phyloP scores from a whole-genome alignment of 2,329 filamentous ascomycete species.

The Scytalidium sp. region DNA sequence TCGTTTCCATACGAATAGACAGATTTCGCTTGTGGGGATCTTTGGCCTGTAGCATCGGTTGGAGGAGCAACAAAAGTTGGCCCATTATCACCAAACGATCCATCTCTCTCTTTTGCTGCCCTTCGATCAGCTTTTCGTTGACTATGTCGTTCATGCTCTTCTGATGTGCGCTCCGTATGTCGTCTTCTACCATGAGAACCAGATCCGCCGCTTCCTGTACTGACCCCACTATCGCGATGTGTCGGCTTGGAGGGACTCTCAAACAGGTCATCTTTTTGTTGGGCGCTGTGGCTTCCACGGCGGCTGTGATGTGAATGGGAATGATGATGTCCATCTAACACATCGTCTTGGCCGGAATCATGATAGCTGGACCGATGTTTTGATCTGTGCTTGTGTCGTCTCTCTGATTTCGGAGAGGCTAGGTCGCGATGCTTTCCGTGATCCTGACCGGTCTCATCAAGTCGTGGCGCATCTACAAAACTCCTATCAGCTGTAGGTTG shows the following conservation, averaged over 20 bases:
- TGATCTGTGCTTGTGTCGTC: conserved; percentile 4
- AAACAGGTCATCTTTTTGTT: conserved; percentile 9
- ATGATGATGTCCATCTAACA: conserved; percentile 8
- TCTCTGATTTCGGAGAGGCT: conserved; percentile 4
- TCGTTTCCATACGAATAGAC: conserved; percentile 1
- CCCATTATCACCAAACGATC: background rate
- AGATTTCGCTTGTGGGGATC: background rate
- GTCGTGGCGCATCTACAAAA: conserved; percentile 2
- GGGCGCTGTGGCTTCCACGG: conserved; percentile 17
- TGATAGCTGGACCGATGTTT: conserved; percentile 12
- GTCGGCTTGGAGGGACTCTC: conserved; percentile 8
- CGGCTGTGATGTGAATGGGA: conserved; percentile 15
- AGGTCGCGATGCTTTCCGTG: background rate
- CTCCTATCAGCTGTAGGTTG: background rate
- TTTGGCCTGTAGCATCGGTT: background rate
- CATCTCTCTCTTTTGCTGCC: conserved; percentile 13
- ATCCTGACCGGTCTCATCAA: background rate
- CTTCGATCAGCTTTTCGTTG: conserved; percentile 22
- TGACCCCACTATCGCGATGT: conserved; percentile 26
- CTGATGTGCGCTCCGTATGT: conserved; percentile 14
- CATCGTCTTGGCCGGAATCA: conserved; percentile 8
- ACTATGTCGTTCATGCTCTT: conserved; percentile 28
- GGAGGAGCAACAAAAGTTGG: background rate
- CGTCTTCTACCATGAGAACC: conserved; percentile 14
- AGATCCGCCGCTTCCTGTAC: conserved; percentile 16